Percentiles rank a stretch among this genome's conserved stretches.
Evolutionary conservation across 495 filamentous ascomycete species (phyloP).

Genomic region (Evernia prunastri): DNA sequence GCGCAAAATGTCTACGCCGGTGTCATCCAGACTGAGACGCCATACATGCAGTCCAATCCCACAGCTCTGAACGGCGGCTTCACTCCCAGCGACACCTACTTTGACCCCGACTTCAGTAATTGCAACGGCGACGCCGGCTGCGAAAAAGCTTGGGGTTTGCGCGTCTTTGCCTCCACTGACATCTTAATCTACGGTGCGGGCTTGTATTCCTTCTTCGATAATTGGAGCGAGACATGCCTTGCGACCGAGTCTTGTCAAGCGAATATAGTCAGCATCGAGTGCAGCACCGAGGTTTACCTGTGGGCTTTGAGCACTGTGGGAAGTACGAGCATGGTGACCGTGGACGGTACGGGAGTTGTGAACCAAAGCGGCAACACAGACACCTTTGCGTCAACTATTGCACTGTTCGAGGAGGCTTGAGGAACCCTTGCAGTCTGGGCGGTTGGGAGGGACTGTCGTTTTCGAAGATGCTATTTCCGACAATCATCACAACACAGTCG

Average conservation of each 20-base stretch:
- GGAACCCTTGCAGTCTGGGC: not conserved
- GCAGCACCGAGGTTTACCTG: constrained; percentile 57
- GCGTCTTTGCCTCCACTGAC: constrained; percentile 61
- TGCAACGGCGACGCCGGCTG: constrained; percentile 55
- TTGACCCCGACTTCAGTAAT: constrained; percentile 67
- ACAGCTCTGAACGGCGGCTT: constrained; percentile 64
- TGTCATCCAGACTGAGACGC: constrained; percentile 85
- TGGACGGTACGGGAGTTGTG: constrained; percentile 49
- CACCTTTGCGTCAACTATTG: constrained; percentile 74
- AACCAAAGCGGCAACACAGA: constrained; percentile 59
- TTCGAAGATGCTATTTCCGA: no score
- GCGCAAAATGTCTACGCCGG: constrained; percentile 79
- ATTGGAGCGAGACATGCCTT: constrained; percentile 75
- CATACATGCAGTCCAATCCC: constrained; percentile 88
- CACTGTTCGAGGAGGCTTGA: constrained; percentile 46
- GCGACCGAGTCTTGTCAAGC: constrained; percentile 70
- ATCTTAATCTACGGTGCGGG: constrained; percentile 72
- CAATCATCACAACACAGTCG: no score
- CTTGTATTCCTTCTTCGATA: constrained; percentile 82
- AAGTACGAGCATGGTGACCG: constrained; percentile 73
- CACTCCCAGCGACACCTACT: constrained; percentile 52
- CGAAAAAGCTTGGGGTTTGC: constrained; percentile 79
- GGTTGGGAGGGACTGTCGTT: constrained; percentile 15
- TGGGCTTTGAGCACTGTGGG: constrained; percentile 86
- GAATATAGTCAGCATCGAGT: constrained; percentile 80